These are phyloP conservation scores for Arxiozyma bovina DNA, from an alignment of 1,139 yeast genomes.

Conservation along the genomic window DNA sequence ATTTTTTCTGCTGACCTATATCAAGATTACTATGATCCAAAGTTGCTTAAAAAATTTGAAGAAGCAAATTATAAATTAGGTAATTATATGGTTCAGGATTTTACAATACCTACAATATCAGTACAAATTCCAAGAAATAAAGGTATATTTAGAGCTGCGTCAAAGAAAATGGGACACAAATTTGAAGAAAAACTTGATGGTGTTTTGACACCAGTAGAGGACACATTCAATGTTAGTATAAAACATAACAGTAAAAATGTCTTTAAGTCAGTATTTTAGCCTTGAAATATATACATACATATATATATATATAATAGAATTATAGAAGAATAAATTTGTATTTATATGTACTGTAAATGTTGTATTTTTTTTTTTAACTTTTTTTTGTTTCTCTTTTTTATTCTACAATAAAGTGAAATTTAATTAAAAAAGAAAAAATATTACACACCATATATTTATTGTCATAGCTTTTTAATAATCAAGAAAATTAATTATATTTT, in stretches of 20 bases:
- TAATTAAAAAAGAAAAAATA: too few relatives aligned
- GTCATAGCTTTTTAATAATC: too few relatives aligned
- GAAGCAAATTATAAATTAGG: not conserved
- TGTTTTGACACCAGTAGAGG: slow-evolving; percentile 48
- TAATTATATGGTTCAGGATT: not conserved
- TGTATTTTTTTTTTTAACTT: too few relatives aligned
- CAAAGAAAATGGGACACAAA: slow-evolving; percentile 44
- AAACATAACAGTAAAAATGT: slow-evolving; percentile 44
- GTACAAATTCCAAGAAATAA: not conserved
- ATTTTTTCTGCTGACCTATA: slow-evolving; percentile 50
- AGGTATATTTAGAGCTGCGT: slow-evolving; percentile 32
- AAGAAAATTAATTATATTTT: too few relatives aligned
- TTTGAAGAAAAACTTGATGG: slow-evolving; percentile 51
- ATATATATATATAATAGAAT: not conserved
- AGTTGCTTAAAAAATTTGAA: slow-evolving; percentile 36
- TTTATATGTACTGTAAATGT: not conserved
- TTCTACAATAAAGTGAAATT: too few relatives aligned
- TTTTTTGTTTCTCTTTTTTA: too few relatives aligned
- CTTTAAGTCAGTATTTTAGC: slow-evolving; percentile 47
- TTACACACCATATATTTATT: too few relatives aligned
- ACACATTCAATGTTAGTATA: slow-evolving; percentile 44
- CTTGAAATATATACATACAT: too few relatives aligned
- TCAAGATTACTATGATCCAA: slow-evolving; percentile 44
- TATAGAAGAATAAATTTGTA: too few relatives aligned
- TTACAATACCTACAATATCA: not conserved